Base-by-base conservation (phyloP, 768 basidiomycete species). In the Paxillus rubicundulus region DNA sequence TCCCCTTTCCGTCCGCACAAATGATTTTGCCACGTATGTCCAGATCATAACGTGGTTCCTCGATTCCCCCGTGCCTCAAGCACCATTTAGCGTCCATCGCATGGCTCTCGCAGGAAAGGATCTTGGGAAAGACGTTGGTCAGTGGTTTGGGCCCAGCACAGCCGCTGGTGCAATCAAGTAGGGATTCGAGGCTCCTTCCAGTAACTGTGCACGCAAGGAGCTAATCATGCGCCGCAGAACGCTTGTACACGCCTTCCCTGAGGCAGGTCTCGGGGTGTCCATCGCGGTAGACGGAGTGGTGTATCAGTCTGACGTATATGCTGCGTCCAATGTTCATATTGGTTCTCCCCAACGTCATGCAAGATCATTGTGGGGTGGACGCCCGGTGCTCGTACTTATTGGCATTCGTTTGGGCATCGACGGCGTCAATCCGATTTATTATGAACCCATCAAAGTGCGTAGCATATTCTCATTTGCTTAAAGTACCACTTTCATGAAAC, bases 81-180 rank as follows among this genome's bases (percentile, higher is more conserved):
- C 87, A 16, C 96, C 96, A 0, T 99, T 99, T 67, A 89, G 90
- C 58, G 91, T 99, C 7, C 96, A 99, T 70, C 82, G 92, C 43
- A 97, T 99, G 88, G 95, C 95, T 0, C 74, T 94, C 18, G 88
- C 94, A 0, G 96, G 96, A 1, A 95, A 98, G 65, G 88, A 94
- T 60, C 79, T 98, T 1, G 96, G 96, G 12, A 98, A 91, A 55
- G 91, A 93, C 58, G 89, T 98, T 0, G 96, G 96, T 1, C 89
- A 93, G 69, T 98, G 96, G 96, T 98, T 98, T 63, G 96, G 96
- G 0, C 96, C 96, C 0, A 95, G 91, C 64, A 93, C 91, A 0
- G 97, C 96, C n/a, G 94, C 95, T 8, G 94, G 95, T 34, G 95
- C 93, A 10, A 89, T 98, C 73, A 92, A 89, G 89, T 92, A 64